Base-by-base conservation (phyloP, 2,329 filamentous ascomycete species). In the Aspergillus novoparasiticus region DNA sequence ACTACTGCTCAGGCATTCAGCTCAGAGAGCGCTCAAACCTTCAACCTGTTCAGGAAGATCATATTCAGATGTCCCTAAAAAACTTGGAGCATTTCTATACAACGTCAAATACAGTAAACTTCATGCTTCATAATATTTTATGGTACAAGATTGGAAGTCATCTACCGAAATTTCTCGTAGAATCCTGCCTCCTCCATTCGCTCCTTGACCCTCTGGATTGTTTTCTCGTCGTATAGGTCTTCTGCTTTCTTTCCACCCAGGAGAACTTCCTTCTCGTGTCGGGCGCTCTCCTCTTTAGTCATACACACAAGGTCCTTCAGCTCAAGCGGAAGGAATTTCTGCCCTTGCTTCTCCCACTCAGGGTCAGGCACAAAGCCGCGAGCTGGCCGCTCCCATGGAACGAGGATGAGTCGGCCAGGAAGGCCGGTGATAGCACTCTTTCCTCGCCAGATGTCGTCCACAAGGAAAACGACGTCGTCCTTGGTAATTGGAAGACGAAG, bases 381-480 rank as follows among this genome's bases (percentile, higher is more conserved):
- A 9, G 79, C 78, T 0, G 91, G 93, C 68, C 84, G 88, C 66
- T 84, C 81, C 95, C 95, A 99, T 61, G 94, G 84, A 19, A 91
- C 85, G n/a, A 99, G 81, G 1, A 89, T 87, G 4, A 98, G 82
- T 61, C 93, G 85, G 0, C 91, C 97, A 0, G 91, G 83, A 26
- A 98, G 83, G 0, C 93, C 93, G 21, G 90, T 96, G 57, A 99
- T 82, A 16, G 87, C 89, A 73, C 94, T 98, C 61, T 90, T 89
- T 4, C 92, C 93, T 51, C 87, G 86, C 78, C 89, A 99, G 2
- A 97, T 87, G 72, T 99, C 95, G 72, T 99, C 95, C 0, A 94
- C 84, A 2, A 98, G 78, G 76, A 96, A 98, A 2, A 91, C 90
- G 16, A 97, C 87, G 75, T 99, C 95, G 36, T 90, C 89, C 41